Percentiles rank a stretch among this genome's conserved stretches.
Evolutionary conservation across 164 flowering plant genomes (phyloP).

Genomic region (Macadamia integrifolia): DNA sequence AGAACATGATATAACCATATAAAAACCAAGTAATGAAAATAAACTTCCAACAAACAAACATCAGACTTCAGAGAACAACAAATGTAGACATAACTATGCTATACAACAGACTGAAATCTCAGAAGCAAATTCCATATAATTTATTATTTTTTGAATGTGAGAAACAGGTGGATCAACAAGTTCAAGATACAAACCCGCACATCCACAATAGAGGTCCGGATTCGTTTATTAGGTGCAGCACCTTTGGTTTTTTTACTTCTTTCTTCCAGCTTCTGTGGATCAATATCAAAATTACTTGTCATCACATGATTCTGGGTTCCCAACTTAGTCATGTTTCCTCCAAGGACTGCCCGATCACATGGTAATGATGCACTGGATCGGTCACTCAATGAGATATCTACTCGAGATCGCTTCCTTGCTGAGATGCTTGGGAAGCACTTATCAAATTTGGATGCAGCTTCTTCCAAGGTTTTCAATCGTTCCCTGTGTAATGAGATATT

Average conservation of each 20-base stretch:
- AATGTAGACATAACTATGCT: background rate
- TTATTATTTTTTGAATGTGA: background rate
- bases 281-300: slow-evolving; percentile 41
- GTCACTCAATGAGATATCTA: slow-evolving; percentile 47
- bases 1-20: slow-evolving; percentile 3
- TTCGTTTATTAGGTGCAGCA: slow-evolving; percentile 64
- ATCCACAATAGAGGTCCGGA: slow-evolving; percentile 77
- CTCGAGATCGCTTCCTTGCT: slow-evolving; percentile 70
- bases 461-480: slow-evolving; percentile 45
- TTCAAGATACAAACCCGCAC: slow-evolving; percentile 36
- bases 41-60: slow-evolving; percentile 1
- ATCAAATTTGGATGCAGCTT: slow-evolving; percentile 46
- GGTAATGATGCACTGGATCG: slow-evolving; percentile 35
- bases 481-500: slow-evolving; percentile 44
- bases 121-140: too few species aligned
- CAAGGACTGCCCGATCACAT: slow-evolving; percentile 51
- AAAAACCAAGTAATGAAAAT: background rate
- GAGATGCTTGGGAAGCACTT: slow-evolving; percentile 50
- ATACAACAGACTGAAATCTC: too few species aligned
- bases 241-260: slow-evolving; percentile 29
- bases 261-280: slow-evolving; percentile 60
- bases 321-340: slow-evolving; percentile 46
- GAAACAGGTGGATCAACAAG: background rate
- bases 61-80: background rate
- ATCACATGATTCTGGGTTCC: slow-evolving; percentile 44